Evolutionary conservation across 495 filamentous ascomycete genomes (phyloP).

Genomic region (Lepraria neglecta): DNA sequence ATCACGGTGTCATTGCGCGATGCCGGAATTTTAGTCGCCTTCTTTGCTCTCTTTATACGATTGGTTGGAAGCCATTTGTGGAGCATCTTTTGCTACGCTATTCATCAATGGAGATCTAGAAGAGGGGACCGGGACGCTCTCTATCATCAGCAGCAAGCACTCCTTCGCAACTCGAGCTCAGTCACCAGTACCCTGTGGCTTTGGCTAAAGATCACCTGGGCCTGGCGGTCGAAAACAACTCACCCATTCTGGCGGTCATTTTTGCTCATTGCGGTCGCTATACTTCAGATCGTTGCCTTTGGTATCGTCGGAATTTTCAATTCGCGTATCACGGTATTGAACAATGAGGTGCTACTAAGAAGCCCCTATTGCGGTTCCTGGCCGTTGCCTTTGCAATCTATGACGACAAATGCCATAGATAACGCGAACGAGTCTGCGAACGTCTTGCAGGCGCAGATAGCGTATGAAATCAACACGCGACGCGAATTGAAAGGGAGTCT

Average conservation of each 20-base stretch:
- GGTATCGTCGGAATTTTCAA: constrained; percentile 1
- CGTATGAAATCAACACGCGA: not conserved
- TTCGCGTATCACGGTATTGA: not conserved
- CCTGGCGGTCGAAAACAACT: not conserved
- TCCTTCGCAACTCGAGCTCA: constrained; percentile 5
- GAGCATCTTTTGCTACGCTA: constrained; percentile 1
- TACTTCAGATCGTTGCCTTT: not conserved
- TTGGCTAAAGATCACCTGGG: not conserved
- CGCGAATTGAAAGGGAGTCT: not conserved
- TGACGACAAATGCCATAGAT: not conserved
- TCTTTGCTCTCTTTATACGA: constrained; percentile 6
- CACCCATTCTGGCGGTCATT: not conserved
- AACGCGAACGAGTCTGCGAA: not conserved
- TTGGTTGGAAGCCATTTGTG: not conserved
- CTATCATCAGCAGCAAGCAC: not conserved
- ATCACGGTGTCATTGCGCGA: not conserved
- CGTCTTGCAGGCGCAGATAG: not conserved
- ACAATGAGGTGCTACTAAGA: not conserved
- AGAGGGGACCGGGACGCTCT: not conserved
- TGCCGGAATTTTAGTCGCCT: not conserved
- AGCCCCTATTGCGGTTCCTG: not conserved
- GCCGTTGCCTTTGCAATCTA: not conserved
- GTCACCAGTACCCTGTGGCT: constrained; percentile 1
- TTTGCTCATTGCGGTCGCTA: not conserved
- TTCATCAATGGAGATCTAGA: constrained; percentile 5